Base-by-base conservation (phyloP, 495 filamentous ascomycete species). In the Thermothielavioides terrestris region DNA sequence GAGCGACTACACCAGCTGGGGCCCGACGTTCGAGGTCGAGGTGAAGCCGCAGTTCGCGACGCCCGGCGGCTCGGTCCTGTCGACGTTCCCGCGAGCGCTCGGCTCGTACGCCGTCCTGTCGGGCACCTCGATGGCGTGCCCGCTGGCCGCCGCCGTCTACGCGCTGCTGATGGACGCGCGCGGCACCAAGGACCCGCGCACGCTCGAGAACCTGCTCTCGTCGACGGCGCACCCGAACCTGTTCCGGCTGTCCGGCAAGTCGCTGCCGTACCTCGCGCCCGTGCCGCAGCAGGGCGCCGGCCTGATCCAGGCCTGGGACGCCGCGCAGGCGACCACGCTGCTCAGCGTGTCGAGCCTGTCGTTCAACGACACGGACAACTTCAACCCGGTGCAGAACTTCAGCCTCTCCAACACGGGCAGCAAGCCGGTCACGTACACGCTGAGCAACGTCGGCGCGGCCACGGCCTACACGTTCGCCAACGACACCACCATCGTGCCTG, bases 111-210 rank as follows among this genome's bases (percentile, higher is more conserved):
- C 68, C 17, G 67, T 81, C 17, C 64, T 79, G 4, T 76, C 71
- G 15, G 78, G 78, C 30, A 82, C 78, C 1, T 81, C 78, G 21
- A 82, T 82, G 78, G 70, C 78, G 17, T 77, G 77, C 56, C 78
- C 78, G 3, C 63, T 77, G 31, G 70, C 73, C 6, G 78, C 78
- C 6, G 77, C 70, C 25, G 64, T 76, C 50, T 73, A 73, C 47
- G 78, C 78, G 6, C 70, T 82, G 18, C 55, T 80, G 43, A 73
- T 68, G 18, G 64, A 72, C 18, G 68, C 67, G 26, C 71, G 76
- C 23, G 66, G 69, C 8, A 76, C 69, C 46, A 66, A 72, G 42
- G 73, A 76, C 28, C 71, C 73, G 46, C 66, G 62, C 46, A 66
- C 60, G 12, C 53, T 76, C 6, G 71, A 75, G 58, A 70, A 72